Evolutionary conservation across 2,329 filamentous ascomycete species (phyloP), one percentile per base, ranked within the genome.

Genomic region (Fusarium vanettenii): DNA sequence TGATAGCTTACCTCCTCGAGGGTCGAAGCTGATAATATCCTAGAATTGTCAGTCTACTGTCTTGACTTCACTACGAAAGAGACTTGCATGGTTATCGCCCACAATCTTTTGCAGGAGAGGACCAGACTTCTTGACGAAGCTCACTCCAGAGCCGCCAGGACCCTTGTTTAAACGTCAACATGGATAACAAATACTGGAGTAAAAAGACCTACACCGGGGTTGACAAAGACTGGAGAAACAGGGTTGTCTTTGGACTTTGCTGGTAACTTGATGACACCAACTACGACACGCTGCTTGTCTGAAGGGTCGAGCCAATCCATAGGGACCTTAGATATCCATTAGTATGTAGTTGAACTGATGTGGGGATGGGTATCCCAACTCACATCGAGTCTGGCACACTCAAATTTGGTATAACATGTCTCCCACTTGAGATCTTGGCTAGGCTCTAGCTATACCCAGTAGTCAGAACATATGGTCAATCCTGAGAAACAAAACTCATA

Each of bases 1-100:
- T n/a, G 20, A 14, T 2, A n/a, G 74, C 80, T 73, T 67, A 82
- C 84, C 79, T 22, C 88, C 88, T 25, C 88, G 83, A 2, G 87
- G 87, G 60, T 89, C 87, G 62, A 87, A 89, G 48, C 85, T 84
- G 66, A 89, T 83, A 2, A 89, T 82, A 57, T 89, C 87, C 80
- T 85, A 11, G 5, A 13, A 56, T 43, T 37, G 7, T 67, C 22
- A 55, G 29, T 16, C 27, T 14, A 27, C 25, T 6, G 6, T 5
- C 25, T 27, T 27, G 6, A 27, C 6, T 27, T 27, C 4, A 27
- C 22, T 7, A 50, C 22, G 50, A 18, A 18, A 22, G n/a, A 20
- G 10, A 78, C 82, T 78, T 61, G 85, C 85, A 77, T 87, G 82
- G 69, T 88, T 87, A 10, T 80, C 79, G 11, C 87, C 87, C 0